These are phyloP conservation scores for Psilocybe sp. DNA, from an alignment of 768 basidiomycete genomes.

Conservation along the genomic window DNA sequence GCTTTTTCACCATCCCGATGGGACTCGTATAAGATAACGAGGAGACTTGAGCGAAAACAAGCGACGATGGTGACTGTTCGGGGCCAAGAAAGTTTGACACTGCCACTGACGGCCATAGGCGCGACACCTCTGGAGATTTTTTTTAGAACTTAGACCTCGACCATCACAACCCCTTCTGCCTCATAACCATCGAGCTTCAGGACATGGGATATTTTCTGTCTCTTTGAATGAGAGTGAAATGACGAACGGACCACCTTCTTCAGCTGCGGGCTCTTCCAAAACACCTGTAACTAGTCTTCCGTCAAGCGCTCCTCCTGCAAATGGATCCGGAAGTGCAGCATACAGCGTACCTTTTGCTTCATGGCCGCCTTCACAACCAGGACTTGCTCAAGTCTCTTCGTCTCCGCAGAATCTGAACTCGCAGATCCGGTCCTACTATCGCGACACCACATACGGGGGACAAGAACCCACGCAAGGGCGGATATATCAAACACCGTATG, in stretches of 20 bases:
- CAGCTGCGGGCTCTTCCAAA: conserved; percentile 17
- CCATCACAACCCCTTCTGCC: too few relatives aligned
- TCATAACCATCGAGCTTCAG: too few relatives aligned
- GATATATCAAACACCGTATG: not conserved
- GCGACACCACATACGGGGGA: not conserved
- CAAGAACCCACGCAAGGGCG: too few relatives aligned
- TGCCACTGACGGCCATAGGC: too few relatives aligned
- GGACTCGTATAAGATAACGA: too few relatives aligned
- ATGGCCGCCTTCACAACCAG: not conserved
- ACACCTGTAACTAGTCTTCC: not conserved
- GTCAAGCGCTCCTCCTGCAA: not conserved
- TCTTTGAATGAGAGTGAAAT: conserved; percentile 9
- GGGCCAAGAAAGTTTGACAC: too few relatives aligned
- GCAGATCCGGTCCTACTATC: not conserved
- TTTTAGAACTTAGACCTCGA: too few relatives aligned
- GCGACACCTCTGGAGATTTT: too few relatives aligned
- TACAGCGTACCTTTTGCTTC: not conserved
- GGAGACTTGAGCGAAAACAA: too few relatives aligned
- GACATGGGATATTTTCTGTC: too few relatives aligned
- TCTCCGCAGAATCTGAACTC: too few relatives aligned
- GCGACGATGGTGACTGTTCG: too few relatives aligned
- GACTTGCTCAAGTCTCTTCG: not conserved
- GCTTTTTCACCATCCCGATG: conserved; percentile 63
- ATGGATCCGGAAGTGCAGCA: not conserved
- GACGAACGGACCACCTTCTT: conserved; percentile 15